Evolutionary conservation across 192 early-diverging fungal genomes (phyloP).

Genomic region (Coemansia pectinata): DNA sequence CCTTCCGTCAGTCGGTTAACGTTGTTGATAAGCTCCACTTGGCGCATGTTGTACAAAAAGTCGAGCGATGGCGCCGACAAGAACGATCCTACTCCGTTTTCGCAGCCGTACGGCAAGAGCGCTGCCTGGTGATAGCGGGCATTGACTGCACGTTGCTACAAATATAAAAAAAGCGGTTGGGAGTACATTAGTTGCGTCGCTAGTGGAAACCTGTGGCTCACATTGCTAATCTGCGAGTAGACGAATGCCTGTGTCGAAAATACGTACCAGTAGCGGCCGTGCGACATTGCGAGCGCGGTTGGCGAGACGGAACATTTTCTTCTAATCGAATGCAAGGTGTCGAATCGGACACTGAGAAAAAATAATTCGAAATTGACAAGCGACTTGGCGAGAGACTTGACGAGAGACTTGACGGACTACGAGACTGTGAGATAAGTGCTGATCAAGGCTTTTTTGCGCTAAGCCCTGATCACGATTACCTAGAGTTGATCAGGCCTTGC

Average conservation of each 20-base stretch:
- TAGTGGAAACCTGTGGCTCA: background rate
- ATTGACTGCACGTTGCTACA: conserved; percentile 29
- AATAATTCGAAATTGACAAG: background rate
- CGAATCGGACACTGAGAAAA: background rate
- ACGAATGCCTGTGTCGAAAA: background rate
- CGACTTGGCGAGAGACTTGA: background rate
- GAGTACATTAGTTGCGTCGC: background rate
- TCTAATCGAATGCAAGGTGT: background rate
- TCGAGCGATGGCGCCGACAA: conserved; percentile 42
- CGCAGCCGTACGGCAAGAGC: conserved; percentile 29
- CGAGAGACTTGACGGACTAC: no score
- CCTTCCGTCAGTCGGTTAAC: conserved; percentile 49
- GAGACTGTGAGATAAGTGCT: background rate
- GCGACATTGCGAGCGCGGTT: conserved; percentile 19
- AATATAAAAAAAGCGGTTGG: background rate
- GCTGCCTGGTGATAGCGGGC: conserved; percentile 37
- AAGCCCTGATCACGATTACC: background rate
- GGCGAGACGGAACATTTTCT: conserved; percentile 41
- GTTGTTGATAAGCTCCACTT: conserved; percentile 48
- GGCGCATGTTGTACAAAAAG: conserved; percentile 51
- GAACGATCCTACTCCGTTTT: conserved; percentile 43
- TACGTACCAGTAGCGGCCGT: conserved; percentile 44
- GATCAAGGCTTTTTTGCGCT: background rate
- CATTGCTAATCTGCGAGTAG: background rate
- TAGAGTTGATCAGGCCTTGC: background rate